Conservation (phyloP, 306 rosid genomes). For the Rosa chinensis region DNA sequence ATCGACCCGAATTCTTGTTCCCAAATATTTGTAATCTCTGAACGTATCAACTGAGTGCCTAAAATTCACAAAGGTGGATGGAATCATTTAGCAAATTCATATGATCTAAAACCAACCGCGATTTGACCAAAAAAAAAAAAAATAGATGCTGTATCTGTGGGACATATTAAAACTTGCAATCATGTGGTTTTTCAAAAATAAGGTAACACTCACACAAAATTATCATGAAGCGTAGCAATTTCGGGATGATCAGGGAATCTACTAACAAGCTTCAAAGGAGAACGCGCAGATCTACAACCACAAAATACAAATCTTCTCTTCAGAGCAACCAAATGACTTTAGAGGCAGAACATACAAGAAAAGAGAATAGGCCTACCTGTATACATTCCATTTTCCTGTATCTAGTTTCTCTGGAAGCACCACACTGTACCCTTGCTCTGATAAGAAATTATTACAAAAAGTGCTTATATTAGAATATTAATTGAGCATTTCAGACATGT, state of each 20-base stretch:
- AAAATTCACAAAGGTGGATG: conserved; percentile 34
- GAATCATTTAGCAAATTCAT: conserved; percentile 32
- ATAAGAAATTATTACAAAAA: conserved; percentile 38
- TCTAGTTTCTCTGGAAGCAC: conserved; percentile 95
- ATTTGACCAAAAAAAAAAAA: not conserved
- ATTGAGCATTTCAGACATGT: not conserved
- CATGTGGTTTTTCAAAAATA: conserved; percentile 11
- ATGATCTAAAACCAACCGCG: conserved; percentile 2
- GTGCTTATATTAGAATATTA: conserved; percentile 19
- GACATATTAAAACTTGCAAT: not conserved
- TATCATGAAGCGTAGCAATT: conserved; percentile 86
- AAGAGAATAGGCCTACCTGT: conserved; percentile 54
- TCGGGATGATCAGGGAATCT: conserved; percentile 82
- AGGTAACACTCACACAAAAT: conserved; percentile 75
- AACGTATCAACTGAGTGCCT: conserved; percentile 84
- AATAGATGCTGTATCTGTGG: not conserved
- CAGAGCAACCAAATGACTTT: not conserved
- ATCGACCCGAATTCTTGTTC: conserved; percentile 88
- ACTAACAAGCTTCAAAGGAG: conserved; percentile 79
- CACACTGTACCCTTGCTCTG: conserved; percentile 91
- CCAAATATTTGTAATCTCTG: conserved; percentile 84
- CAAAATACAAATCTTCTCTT: conserved; percentile 10
- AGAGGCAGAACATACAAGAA: conserved; percentile 21
- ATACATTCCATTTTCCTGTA: conserved; percentile 95
- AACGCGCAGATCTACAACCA: conserved; percentile 60